A percentile compares a stretch with the other conserved stretches of the same genome.
These are phyloP conservation scores for Lenwebbia sp. DNA, from an alignment of 345 rosid genomes.

Conservation along the genomic window DNA sequence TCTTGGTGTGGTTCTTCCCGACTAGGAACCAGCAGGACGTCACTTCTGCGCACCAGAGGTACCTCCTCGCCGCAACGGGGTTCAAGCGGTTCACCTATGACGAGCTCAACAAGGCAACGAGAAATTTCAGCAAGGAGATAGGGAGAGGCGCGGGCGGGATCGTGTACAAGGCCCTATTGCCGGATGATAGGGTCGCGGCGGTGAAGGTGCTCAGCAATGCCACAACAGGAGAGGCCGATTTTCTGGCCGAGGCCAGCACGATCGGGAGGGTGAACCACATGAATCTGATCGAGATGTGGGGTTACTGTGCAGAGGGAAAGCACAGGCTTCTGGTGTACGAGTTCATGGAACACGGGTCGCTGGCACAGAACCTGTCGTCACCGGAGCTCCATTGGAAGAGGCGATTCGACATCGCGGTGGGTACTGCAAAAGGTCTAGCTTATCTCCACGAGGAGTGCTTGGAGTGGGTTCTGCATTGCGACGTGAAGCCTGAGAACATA, in stretches of 20 bases:
- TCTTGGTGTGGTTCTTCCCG: too few species aligned
- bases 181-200: constrained; percentile 2
- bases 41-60: too few species aligned
- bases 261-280: constrained; percentile 31
- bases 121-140: constrained; percentile 16
- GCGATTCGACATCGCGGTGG: too few species aligned
- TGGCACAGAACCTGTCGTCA: constrained; percentile 8
- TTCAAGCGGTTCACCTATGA: constrained; percentile 15
- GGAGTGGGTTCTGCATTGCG: too few species aligned
- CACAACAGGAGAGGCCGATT: constrained; percentile 17
- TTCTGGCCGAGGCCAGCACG: constrained; percentile 23
- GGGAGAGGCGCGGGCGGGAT: constrained; percentile 31
- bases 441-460: too few species aligned
- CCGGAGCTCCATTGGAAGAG: too few species aligned
- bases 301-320: constrained; percentile 19
- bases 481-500: too few species aligned
- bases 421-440: too few species aligned
- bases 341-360: constrained; percentile 17
- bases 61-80: too few species aligned
- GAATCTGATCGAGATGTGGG: constrained; percentile 22
- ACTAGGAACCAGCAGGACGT: too few species aligned
- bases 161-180: constrained; percentile 13
- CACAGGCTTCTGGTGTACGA: constrained; percentile 20
- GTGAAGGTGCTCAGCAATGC: constrained; percentile 18
- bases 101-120: constrained; percentile 17